Evolutionary conservation across 108 stramenopile species (phyloP).

Genomic region (Stephanodiscus triporus): DNA sequence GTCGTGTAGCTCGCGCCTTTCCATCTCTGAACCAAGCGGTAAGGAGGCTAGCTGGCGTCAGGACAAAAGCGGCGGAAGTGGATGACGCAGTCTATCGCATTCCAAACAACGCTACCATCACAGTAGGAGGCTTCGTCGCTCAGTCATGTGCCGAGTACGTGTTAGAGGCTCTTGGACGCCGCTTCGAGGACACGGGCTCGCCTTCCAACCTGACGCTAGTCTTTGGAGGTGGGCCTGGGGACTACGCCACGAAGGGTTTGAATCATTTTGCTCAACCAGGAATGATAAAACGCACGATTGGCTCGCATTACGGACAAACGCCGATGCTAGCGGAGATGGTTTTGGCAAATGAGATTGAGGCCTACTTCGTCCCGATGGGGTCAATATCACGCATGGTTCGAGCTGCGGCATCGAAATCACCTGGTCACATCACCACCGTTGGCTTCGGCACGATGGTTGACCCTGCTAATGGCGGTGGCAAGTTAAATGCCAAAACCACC

Average conservation of each 20-base stretch:
- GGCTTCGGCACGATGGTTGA: conserved; percentile 84
- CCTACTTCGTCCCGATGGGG: conserved; percentile 81
- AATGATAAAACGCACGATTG: conserved; percentile 78
- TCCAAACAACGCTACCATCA: not conserved
- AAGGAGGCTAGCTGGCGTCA: not conserved
- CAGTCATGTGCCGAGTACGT: not conserved
- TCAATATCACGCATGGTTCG: conserved; percentile 83
- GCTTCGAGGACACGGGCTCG: not conserved
- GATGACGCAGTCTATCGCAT: not conserved
- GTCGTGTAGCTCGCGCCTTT: not conserved
- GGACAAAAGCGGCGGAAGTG: not conserved
- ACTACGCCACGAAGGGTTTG: conserved; percentile 62
- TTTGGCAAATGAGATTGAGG: conserved; percentile 67
- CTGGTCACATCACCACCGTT: conserved; percentile 81
- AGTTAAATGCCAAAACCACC: conserved; percentile 53
- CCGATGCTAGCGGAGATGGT: conserved; percentile 69
- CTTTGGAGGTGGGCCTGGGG: conserved; percentile 82
- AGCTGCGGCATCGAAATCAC: conserved; percentile 72
- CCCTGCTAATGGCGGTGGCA: conserved; percentile 53
- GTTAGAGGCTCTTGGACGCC: not conserved
- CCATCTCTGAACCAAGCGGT: not conserved
- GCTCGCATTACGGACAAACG: conserved; percentile 74
- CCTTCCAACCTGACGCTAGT: conserved; percentile 62
- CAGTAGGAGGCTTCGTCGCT: not conserved
- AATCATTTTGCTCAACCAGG: conserved; percentile 66